These are phyloP conservation scores for Fraxinus anomala DNA, from an alignment of 257 asterid genomes.

Conservation along the genomic window DNA sequence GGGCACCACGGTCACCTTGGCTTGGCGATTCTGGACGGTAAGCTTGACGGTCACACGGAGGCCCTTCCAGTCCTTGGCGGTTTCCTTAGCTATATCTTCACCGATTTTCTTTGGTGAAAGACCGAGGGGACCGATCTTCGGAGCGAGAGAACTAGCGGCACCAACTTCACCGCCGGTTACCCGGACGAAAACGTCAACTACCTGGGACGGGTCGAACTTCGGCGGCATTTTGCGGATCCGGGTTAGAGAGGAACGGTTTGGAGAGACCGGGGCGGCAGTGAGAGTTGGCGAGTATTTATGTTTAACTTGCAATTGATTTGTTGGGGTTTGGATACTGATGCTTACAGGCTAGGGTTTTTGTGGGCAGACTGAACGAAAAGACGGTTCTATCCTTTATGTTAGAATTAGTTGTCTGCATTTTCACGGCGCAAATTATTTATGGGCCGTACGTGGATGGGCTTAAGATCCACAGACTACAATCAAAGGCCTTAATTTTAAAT, in stretches of 20 bases:
- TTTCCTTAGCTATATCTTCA: constrained; percentile 70
- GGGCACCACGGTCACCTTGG: constrained; percentile 67
- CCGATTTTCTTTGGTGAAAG: constrained; percentile 72
- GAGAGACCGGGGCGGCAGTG: not conserved
- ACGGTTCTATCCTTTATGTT: not conserved
- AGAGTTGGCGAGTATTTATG: not conserved
- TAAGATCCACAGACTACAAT: too few relatives aligned
- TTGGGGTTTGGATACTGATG: constrained; percentile 13
- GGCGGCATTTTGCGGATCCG: constrained; percentile 56
- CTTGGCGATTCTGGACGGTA: constrained; percentile 74
- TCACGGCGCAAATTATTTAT: too few relatives aligned
- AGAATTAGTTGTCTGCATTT: not conserved
- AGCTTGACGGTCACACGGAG: constrained; percentile 71
- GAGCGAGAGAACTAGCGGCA: constrained; percentile 74
- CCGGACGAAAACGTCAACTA: constrained; percentile 67
- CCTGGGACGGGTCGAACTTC: constrained; percentile 66
- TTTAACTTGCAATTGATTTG: not conserved
- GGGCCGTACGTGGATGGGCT: too few relatives aligned
- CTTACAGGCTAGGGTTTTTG: constrained; percentile 44
- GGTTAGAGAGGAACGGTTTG: not conserved
- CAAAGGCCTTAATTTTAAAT: too few relatives aligned
- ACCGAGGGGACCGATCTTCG: constrained; percentile 72
- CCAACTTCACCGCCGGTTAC: constrained; percentile 80
- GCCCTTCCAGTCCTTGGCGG: constrained; percentile 88
- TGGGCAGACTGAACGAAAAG: constrained; percentile 2